phyloP scores from a whole-genome alignment of 2,329 filamentous ascomycete genomes.

The Ceratocystis cubensis region DNA sequence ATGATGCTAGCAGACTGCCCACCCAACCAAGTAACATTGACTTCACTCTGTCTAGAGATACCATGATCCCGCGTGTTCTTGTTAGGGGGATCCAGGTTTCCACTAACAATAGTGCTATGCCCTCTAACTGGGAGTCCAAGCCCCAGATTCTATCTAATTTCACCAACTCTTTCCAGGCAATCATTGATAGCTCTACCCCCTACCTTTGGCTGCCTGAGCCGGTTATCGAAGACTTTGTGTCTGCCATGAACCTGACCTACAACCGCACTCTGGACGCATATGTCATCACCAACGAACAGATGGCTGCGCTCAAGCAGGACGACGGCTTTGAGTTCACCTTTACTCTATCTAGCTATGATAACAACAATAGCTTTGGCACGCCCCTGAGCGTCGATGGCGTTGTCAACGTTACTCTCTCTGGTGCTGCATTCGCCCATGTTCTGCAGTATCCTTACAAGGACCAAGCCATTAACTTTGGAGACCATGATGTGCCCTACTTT shows the following conservation, averaged over 20 bases:
- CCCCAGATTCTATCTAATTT: constrained; percentile 33
- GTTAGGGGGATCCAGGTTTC: constrained; percentile 44
- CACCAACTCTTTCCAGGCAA: constrained; percentile 37
- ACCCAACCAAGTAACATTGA: constrained; percentile 42
- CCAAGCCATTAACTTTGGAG: constrained; percentile 33
- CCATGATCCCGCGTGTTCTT: constrained; percentile 45
- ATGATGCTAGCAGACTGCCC: constrained; percentile 48
- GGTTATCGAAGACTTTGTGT: constrained; percentile 53
- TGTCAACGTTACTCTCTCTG: constrained; percentile 44
- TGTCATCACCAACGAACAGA: constrained; percentile 46
- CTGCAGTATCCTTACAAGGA: constrained; percentile 39
- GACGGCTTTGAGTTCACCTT: constrained; percentile 44
- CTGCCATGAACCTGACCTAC: constrained; percentile 50
- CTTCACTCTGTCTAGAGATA: constrained; percentile 44
- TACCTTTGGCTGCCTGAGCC: constrained; percentile 49
- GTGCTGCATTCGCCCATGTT: constrained; percentile 38
- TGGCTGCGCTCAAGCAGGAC: constrained; percentile 33
- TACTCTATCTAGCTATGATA: constrained; percentile 43
- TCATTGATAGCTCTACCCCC: constrained; percentile 53
- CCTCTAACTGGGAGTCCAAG: constrained; percentile 31
- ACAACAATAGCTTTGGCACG: constrained; percentile 39
- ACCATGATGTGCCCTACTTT: constrained; percentile 47
- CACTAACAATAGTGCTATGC: constrained; percentile 27
- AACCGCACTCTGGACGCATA: constrained; percentile 53
- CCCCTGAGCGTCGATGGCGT: constrained; percentile 39